Evolutionary conservation across 2,329 filamentous ascomycete species (phyloP).

Genomic region (Acrocalymma vagum): DNA sequence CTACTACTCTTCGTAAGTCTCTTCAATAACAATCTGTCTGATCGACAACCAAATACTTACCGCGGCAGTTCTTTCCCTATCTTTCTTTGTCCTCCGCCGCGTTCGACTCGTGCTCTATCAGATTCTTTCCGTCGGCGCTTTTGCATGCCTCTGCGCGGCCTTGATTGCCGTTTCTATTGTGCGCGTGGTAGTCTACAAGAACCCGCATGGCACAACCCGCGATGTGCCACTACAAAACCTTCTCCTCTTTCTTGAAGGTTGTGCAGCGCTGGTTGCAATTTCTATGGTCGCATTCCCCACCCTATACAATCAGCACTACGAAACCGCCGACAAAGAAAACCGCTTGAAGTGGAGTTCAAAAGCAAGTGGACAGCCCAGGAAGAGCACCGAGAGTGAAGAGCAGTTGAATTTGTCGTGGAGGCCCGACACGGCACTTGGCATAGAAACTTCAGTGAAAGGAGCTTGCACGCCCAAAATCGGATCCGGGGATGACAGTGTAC

Average conservation of each 20-base stretch:
- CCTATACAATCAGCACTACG: neutral
- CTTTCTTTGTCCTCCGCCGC: neutral
- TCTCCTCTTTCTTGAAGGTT: slow-evolving; percentile 1
- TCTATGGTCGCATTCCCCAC: neutral
- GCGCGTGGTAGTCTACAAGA: neutral
- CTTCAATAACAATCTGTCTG: neutral
- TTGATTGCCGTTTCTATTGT: neutral
- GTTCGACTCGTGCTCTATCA: neutral
- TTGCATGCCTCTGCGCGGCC: neutral
- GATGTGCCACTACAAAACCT: slow-evolving; percentile 1
- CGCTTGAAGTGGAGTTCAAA: neutral
- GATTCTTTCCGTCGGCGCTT: neutral
- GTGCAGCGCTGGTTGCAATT: neutral
- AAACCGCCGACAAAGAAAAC: neutral
- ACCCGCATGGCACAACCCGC: neutral
- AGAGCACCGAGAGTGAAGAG: neutral
- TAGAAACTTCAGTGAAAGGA: neutral
- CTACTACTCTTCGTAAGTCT: neutral
- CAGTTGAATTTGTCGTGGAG: neutral
- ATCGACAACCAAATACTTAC: neutral
- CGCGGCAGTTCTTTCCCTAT: neutral
- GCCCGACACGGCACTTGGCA: neutral
- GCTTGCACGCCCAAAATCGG: neutral
- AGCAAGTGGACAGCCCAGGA: neutral
- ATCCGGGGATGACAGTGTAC: slow-evolving; percentile 5